phyloP scores from a whole-genome alignment of 2,329 filamentous ascomycete species.

The Aureobasidium lini region DNA sequence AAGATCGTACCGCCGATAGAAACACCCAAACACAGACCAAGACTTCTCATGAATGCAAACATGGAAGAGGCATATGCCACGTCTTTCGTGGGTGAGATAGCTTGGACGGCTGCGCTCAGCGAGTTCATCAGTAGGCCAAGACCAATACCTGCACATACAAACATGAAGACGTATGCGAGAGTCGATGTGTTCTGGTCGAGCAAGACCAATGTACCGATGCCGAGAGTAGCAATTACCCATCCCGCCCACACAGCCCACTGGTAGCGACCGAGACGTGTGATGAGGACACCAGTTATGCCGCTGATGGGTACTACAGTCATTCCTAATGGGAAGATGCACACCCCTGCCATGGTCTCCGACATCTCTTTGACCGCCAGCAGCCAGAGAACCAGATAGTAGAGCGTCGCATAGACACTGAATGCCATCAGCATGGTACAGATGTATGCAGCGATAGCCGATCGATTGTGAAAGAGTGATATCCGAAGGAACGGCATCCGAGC shows the following conservation, averaged over 20 bases:
- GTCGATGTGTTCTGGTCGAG: slow-evolving; percentile 16
- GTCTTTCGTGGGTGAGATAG: slow-evolving; percentile 31
- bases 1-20: slow-evolving; percentile 39
- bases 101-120: slow-evolving; percentile 39
- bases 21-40: slow-evolving; percentile 43
- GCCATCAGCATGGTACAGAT: slow-evolving; percentile 27
- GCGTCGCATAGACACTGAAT: slow-evolving; percentile 52
- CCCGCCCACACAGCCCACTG: slow-evolving; percentile 40
- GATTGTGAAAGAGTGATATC: background rate
- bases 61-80: slow-evolving; percentile 33
- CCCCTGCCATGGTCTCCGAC: slow-evolving; percentile 50
- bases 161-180: slow-evolving; percentile 36
- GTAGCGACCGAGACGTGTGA: slow-evolving; percentile 43
- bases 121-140: slow-evolving; percentile 36
- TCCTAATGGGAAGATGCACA: slow-evolving; percentile 38
- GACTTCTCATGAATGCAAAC: slow-evolving; percentile 41
- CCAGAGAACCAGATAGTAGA: slow-evolving; percentile 67
- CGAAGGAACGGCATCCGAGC: slow-evolving; percentile 35
- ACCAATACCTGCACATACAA: slow-evolving; percentile 36
- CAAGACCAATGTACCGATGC: background rate
- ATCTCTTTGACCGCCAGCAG: slow-evolving; percentile 61
- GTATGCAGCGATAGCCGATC: background rate
- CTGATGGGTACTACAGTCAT: slow-evolving; percentile 30
- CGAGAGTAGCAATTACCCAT: slow-evolving; percentile 13
- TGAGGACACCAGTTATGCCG: slow-evolving; percentile 36